Percentiles rank a stretch among this genome's conserved stretches.
Evolutionary conservation across 371 early-diverging fungal genomes (phyloP).

Genomic region (Mucor irregularis): DNA sequence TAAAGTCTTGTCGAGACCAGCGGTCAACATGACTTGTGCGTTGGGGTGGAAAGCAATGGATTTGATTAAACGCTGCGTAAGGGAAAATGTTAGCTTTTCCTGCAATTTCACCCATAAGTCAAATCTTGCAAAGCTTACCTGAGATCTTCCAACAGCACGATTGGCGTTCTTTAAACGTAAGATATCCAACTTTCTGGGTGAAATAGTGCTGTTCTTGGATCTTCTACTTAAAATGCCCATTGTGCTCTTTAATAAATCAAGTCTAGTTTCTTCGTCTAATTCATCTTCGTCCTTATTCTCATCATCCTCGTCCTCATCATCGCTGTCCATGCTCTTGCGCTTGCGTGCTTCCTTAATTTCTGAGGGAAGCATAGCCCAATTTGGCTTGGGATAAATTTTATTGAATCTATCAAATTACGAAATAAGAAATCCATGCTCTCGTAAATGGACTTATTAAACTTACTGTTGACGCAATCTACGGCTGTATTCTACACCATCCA

Average conservation of each 20-base stretch:
- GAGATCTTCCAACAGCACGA: conserved; percentile 25
- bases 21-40: conserved; percentile 84
- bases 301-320: conserved; percentile 49
- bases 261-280: conserved; percentile 43
- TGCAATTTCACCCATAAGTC: too few relatives aligned
- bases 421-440: not conserved
- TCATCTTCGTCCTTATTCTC: conserved; percentile 30
- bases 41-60: conserved; percentile 89
- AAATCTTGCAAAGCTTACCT: conserved; percentile 31
- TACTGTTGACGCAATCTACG: conserved; percentile 81
- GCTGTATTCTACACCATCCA: conserved; percentile 82
- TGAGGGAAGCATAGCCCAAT: conserved; percentile 75
- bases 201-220: conserved; percentile 28
- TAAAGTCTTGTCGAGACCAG: conserved; percentile 83
- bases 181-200: conserved; percentile 62
- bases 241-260: conserved; percentile 52
- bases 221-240: conserved; percentile 55
- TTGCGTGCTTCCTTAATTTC: conserved; percentile 32
- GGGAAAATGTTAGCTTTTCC: too few relatives aligned
- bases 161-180: conserved; percentile 78
- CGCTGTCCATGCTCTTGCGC: conserved; percentile 28
- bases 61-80: conserved; percentile 61
- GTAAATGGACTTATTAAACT: conserved; percentile 14
- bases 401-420: conserved; percentile 59
- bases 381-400: conserved; percentile 86